Evolutionary conservation across 2,329 filamentous ascomycete genomes (phyloP).

Genomic region (Akanthomyces dipterigenus): DNA sequence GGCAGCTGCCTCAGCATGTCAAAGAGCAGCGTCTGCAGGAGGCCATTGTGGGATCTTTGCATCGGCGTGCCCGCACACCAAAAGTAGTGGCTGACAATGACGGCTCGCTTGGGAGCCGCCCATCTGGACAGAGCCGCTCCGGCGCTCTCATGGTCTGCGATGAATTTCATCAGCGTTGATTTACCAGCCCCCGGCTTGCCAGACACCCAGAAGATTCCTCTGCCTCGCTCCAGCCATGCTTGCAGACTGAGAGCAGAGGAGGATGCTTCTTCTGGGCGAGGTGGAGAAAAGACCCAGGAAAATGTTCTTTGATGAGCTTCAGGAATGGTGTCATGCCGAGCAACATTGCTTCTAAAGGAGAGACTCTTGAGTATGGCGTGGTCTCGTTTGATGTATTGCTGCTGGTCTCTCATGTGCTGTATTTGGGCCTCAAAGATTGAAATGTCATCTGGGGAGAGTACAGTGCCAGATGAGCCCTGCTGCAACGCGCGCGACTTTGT

Average conservation of each 20-base stretch:
- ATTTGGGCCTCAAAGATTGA: not conserved
- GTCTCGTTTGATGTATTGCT: not conserved
- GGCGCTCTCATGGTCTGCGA: slow-evolving; percentile 24
- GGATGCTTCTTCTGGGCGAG: not conserved
- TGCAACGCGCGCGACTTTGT: not conserved
- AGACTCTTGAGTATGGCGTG: not conserved
- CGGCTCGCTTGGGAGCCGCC: slow-evolving; percentile 22
- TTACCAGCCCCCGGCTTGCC: slow-evolving; percentile 42
- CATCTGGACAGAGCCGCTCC: slow-evolving; percentile 25
- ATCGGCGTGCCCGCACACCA: slow-evolving; percentile 31
- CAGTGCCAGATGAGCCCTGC: not conserved
- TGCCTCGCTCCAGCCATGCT: slow-evolving; percentile 19
- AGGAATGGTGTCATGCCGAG: slow-evolving; percentile 9
- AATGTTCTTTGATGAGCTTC: slow-evolving; percentile 10
- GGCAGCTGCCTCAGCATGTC: slow-evolving; percentile 10
- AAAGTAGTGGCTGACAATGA: slow-evolving; percentile 33
- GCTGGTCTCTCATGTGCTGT: not conserved
- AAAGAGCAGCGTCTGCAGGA: slow-evolving; percentile 23
- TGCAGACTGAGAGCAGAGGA: not conserved
- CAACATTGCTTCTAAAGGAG: not conserved
- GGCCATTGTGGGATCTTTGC: slow-evolving; percentile 34
- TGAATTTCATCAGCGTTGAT: slow-evolving; percentile 40
- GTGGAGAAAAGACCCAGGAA: slow-evolving; percentile 7
- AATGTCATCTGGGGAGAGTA: not conserved
- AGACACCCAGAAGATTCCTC: slow-evolving; percentile 29